Evolutionary conservation across 2,329 filamentous ascomycete species (phyloP), one percentile per base, ranked within the genome.

Genomic region (Fusarium praegraminearum): DNA sequence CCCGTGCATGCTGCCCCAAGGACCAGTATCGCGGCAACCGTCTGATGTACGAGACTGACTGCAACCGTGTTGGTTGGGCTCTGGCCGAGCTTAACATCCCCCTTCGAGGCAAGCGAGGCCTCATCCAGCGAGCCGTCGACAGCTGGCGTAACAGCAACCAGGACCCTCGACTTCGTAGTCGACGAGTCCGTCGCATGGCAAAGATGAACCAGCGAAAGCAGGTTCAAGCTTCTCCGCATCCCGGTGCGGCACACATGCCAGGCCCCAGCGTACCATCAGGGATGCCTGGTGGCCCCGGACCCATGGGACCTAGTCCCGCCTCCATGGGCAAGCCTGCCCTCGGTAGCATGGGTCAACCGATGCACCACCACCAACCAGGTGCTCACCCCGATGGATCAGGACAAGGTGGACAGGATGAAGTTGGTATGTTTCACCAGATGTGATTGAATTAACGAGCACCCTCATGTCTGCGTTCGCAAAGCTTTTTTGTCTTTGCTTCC

Each of bases 121-220:
- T 99, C 64, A 99, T 99, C 73, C 96, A 99, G 83, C 89, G 96
- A 70, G 96, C 96, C 3, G 96, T 99, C 45, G 96, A 99, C 81
- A 98, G 94, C 83, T 98, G 96, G 96, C 89, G 96, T 68, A 99
- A 99, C 84, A 98, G 95, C 86, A 98, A 98, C 82, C 94, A 97
- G 82, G 96, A 99, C 76, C 93, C 93, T 51, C 88, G 94, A 73
- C 84, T 98, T 77, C 89, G 96, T 78, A 98, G 95, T 81, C 88
- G 96, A 79, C 88, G 96, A 74, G 96, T 99, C 60, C 90, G 96
- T 72, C 90, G 96, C 71, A 96, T 97, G 93, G 94, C 94, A 58
- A 99, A 99, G 86, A 93, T 98, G 82, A 96, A 91, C 82, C 94
- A 89, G 76, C 90, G 95, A 78, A 95, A 96, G 82, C 86, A 89